These are phyloP conservation scores for Melocanna baccifera DNA, from an alignment of 176 grass and related monocot genomes.

Conservation along the genomic window DNA sequence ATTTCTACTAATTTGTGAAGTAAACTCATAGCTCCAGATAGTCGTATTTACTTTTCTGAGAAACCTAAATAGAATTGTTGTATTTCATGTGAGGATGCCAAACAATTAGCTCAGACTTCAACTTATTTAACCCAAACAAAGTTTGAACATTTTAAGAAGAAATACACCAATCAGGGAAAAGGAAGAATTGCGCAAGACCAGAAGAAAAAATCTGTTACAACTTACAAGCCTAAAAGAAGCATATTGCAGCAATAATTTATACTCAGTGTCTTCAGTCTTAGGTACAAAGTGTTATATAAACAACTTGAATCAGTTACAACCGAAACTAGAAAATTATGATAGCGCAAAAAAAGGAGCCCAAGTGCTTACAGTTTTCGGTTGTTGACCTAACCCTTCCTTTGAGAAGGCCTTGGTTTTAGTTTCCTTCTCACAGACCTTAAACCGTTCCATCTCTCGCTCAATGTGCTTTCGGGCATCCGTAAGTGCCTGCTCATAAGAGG, in stretches of 20 bases:
- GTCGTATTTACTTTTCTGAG: background rate
- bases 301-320: slow-evolving; percentile 6
- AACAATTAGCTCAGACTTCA: background rate
- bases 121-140: background rate
- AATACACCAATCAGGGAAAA: background rate
- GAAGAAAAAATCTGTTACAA: background rate
- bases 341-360: slow-evolving; percentile 19
- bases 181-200: background rate
- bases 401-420: slow-evolving; percentile 99
- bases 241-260: slow-evolving; percentile 27
- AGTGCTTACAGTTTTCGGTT: slow-evolving; percentile 92
- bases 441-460: slow-evolving; percentile 99
- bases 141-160: background rate
- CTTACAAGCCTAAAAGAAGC: background rate
- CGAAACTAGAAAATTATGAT: slow-evolving; percentile 24
- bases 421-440: slow-evolving; percentile 99
- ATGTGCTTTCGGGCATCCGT: slow-evolving; percentile 97
- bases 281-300: slow-evolving; percentile 13
- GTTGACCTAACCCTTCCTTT: slow-evolving; percentile 97
- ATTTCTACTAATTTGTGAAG: slow-evolving; percentile 2
- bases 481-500: slow-evolving; percentile 96
- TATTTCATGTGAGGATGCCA: background rate
- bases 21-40: background rate
- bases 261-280: slow-evolving; percentile 2
- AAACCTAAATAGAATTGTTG: background rate